These are phyloP conservation scores for Lactuca sativa DNA, from an alignment of 129 eudicot genomes.

Conservation along the genomic window DNA sequence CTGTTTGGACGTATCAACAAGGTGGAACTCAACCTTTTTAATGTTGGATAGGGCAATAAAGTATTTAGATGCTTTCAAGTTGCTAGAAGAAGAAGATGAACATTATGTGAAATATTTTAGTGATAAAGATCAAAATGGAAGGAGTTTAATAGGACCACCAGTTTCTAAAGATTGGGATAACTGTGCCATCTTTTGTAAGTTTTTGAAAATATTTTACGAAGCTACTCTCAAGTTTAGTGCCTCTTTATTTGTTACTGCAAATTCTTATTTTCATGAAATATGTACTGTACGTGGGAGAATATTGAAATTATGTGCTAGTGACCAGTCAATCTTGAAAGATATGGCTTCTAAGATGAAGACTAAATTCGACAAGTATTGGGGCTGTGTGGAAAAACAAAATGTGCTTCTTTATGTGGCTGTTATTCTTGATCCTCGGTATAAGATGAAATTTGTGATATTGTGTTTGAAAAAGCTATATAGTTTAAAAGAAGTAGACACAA, in stretches of 20 bases:
- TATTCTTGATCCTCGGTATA: neutral
- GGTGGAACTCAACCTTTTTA: neutral
- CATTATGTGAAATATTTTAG: neutral
- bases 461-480: neutral
- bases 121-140: neutral
- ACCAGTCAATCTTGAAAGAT: neutral
- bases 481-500: neutral
- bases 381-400: neutral
- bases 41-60: neutral
- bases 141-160: neutral
- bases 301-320: neutral
- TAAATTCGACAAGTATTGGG: neutral
- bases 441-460: neutral
- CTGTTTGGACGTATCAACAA: neutral
- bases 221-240: too few species aligned
- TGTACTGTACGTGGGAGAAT: neutral
- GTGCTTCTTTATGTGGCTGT: neutral
- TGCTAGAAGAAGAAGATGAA: neutral
- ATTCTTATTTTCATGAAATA: neutral
- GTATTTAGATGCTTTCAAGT: neutral
- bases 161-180: slow-evolving; percentile 8
- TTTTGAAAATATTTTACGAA: neutral
- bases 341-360: neutral
- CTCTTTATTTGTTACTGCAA: too few species aligned
- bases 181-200: neutral